Evolutionary conservation across 2,329 filamentous ascomycete species (phyloP), one percentile per base, ranked within the genome.

Genomic region (Clarireedia sp.): DNA sequence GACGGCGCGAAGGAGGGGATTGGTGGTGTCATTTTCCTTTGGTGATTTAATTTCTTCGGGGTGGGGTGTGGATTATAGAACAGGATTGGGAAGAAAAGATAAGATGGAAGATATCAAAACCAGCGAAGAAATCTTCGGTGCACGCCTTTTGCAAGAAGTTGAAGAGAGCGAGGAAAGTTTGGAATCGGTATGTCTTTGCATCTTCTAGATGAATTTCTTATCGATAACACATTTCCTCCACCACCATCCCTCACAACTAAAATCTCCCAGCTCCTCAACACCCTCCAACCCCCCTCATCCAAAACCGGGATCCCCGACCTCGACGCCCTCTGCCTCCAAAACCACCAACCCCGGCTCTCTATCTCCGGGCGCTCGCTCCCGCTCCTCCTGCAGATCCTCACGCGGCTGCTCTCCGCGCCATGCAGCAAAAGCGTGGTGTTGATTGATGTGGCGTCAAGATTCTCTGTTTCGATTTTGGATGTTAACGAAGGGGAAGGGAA

Each of bases 381-480:
- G 5, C 21, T 50, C 19, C 37, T 43, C 5, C 16, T 43, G 36
- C 33, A 52, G 21, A 38, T 55, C 12, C 4, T 55, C n/a, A 44
- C 19, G 4, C 6, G 16, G 14, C 48, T 55, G 51, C 65, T 85
- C 14, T 72, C 17, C 3, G n/a, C 17, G 1, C 2, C 12, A 12
- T n/a, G 10, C 8, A 26, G 12, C 1, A 54, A 54, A n/a, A 43
- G 36, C n/a, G 52, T 54, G 3, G 52, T 54, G 2, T 24, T 86
- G 6, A 63, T 86, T 48, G 82, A 85, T 61, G 65, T 77, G 1
- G 78, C 81, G 46, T 71, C 71, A 8, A 73, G 74, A 8, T 85
- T 86, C 59, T 79, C 83, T 56, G 68, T 75, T 2, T 75, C 63
- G 3, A 61, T 66, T 48, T 48, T 70, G 0, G 2, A 10, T 3